These are phyloP conservation scores for Lichtheimia ornata DNA, from an alignment of 371 early-diverging fungal species.

Conservation along the genomic window DNA sequence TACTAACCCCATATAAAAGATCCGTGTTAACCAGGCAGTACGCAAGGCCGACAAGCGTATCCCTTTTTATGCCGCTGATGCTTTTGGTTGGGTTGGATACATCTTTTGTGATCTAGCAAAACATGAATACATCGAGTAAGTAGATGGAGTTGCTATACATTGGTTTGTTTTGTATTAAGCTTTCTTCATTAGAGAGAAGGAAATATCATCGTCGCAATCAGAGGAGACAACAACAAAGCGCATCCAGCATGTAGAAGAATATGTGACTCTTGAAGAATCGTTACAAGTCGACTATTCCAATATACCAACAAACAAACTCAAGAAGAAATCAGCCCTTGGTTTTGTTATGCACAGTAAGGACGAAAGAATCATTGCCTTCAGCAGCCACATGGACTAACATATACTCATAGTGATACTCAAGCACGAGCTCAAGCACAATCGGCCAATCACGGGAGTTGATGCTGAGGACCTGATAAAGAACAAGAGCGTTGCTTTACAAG, in stretches of 20 bases:
- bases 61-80: conserved; percentile 69
- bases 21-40: conserved; percentile 59
- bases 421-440: conserved; percentile 32
- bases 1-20: not conserved
- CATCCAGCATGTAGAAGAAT: conserved; percentile 40
- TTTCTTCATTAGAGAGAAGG: too few species aligned
- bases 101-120: conserved; percentile 78
- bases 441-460: conserved; percentile 24
- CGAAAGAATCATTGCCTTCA: too few species aligned
- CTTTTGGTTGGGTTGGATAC: conserved; percentile 80
- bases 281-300: conserved; percentile 34
- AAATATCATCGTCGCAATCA: not conserved
- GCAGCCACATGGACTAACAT: too few species aligned
- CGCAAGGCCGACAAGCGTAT: conserved; percentile 36
- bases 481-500: conserved; percentile 21
- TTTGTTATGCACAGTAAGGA: conserved; percentile 56
- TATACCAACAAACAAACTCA: conserved; percentile 34
- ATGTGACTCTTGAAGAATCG: conserved; percentile 42
- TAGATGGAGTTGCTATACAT: not conserved
- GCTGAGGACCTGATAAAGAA: conserved; percentile 17
- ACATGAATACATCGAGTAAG: conserved; percentile 73
- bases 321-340: conserved; percentile 47
- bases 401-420: conserved; percentile 27
- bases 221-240: conserved; percentile 8
- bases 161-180: too few species aligned